These are phyloP conservation scores for Ustilago tritici DNA, from an alignment of 1,284 basidiomycete genomes.

Conservation along the genomic window DNA sequence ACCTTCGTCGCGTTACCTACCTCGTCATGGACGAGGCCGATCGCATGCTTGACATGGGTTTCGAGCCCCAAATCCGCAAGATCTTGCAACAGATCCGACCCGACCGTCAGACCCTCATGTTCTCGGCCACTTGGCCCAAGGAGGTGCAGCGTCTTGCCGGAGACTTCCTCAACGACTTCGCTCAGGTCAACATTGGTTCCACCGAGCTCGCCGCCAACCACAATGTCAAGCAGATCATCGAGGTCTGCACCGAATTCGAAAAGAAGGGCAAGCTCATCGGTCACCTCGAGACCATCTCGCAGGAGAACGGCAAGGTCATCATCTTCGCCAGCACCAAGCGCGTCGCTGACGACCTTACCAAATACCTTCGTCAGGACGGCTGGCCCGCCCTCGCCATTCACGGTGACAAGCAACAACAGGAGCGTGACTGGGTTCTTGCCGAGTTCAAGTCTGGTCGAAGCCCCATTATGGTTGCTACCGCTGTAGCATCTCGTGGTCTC, in stretches of 20 bases:
- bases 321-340: slow-evolving; percentile 99
- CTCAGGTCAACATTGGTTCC: slow-evolving; percentile 98
- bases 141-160: slow-evolving; percentile 96
- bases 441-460: slow-evolving; percentile 98
- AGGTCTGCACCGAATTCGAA: slow-evolving; percentile 97
- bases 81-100: slow-evolving; percentile 96
- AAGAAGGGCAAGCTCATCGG: slow-evolving; percentile 96
- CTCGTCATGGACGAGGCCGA: slow-evolving; percentile 99
- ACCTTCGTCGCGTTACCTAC: slow-evolving; percentile 94
- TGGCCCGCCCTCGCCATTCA: slow-evolving; percentile 98
- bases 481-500: slow-evolving; percentile 95
- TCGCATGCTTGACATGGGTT: slow-evolving; percentile 98
- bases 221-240: slow-evolving; percentile 94
- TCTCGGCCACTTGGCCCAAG: slow-evolving; percentile 99
- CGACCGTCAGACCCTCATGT: slow-evolving; percentile 83
- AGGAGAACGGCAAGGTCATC: slow-evolving; percentile 97
- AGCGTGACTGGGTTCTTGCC: slow-evolving; percentile 97
- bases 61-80: slow-evolving; percentile 99
- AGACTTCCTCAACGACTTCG: slow-evolving; percentile 96
- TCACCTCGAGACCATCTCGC: slow-evolving; percentile 94
- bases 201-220: slow-evolving; percentile 98
- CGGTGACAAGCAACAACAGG: slow-evolving; percentile 88
- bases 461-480: slow-evolving; percentile 91
- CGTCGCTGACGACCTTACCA: slow-evolving; percentile 97
- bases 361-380: slow-evolving; percentile 76